phyloP scores from a whole-genome alignment of 495 filamentous ascomycete genomes.

The Aspergillus steynii region DNA sequence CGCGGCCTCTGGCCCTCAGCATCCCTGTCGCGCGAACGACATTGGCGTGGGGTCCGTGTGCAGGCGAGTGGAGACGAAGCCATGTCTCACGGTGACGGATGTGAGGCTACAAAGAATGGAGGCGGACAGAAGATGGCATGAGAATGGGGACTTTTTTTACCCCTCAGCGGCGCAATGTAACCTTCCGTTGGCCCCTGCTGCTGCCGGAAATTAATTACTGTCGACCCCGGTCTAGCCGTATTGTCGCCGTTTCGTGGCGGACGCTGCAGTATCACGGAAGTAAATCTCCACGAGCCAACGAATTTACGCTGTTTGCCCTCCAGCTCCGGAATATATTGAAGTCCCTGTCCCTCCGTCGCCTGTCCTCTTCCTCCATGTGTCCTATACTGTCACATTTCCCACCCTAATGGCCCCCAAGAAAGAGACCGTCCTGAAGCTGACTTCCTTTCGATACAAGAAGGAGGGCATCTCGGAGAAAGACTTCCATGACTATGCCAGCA shows the following conservation, averaged over 20 bases:
- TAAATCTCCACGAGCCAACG: background rate
- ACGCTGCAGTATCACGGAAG: background rate
- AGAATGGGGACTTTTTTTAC: background rate
- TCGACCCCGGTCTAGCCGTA: background rate
- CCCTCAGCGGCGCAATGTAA: background rate
- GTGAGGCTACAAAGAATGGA: background rate
- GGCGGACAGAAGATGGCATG: too few species aligned
- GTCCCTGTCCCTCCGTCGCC: background rate
- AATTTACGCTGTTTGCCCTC: too few species aligned
- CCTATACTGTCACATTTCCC: background rate
- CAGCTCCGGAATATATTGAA: background rate
- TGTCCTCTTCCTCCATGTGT: background rate
- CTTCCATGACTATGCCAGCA: constrained; percentile 4
- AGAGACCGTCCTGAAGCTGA: constrained; percentile 3
- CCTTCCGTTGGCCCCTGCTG: background rate
- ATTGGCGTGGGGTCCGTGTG: background rate
- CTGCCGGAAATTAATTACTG: background rate
- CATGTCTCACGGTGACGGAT: background rate
- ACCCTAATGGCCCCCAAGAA: constrained; percentile 1
- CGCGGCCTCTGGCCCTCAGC: background rate
- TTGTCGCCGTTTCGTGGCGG: background rate
- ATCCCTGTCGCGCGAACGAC: background rate
- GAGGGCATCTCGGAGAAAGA: constrained; percentile 2
- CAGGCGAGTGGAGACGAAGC: background rate
- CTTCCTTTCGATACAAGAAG: constrained; percentile 6